These are phyloP conservation scores for Curvularia verruculosa DNA, from an alignment of 2,329 filamentous ascomycete species.

Conservation along the genomic window DNA sequence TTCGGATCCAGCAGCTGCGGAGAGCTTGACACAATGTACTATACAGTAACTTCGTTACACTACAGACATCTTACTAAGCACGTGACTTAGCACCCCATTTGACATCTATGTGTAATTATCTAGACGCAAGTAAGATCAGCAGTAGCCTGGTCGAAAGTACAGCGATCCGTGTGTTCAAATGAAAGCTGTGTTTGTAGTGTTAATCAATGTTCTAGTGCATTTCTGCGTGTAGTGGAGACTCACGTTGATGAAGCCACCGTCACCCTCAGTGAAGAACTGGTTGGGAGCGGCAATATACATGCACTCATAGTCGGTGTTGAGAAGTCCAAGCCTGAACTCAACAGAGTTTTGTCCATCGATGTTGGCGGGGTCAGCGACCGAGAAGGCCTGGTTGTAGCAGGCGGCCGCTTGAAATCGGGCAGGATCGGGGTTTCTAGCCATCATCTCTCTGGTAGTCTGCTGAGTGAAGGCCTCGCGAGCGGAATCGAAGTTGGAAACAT, in stretches of 20 bases:
- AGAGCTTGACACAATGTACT: neutral
- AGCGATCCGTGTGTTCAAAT: constrained; percentile 6
- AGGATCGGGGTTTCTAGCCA: constrained; percentile 11
- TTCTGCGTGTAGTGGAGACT: neutral
- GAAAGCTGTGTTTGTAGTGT: constrained; percentile 2
- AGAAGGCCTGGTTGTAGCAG: constrained; percentile 15
- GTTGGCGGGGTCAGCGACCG: constrained; percentile 5
- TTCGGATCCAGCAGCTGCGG: neutral
- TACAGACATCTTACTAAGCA: neutral
- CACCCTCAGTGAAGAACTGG: constrained; percentile 12
- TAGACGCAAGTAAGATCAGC: constrained; percentile 14
- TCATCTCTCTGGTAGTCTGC: constrained; percentile 11
- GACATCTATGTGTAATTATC: neutral
- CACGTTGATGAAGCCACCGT: constrained; percentile 7
- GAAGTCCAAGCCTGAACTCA: constrained; percentile 11
- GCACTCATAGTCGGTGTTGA: constrained; percentile 18
- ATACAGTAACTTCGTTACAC: neutral
- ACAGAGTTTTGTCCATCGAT: constrained; percentile 10
- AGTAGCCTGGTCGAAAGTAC: constrained; percentile 13
- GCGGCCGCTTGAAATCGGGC: constrained; percentile 8
- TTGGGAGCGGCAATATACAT: constrained; percentile 13
- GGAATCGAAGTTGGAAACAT: constrained; percentile 7
- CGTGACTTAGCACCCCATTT: neutral
- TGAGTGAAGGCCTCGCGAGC: constrained; percentile 16
- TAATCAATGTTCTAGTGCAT: neutral